Base-by-base conservation (phyloP, 2,329 filamentous ascomycete species). In the Canariomyces notabilis region DNA sequence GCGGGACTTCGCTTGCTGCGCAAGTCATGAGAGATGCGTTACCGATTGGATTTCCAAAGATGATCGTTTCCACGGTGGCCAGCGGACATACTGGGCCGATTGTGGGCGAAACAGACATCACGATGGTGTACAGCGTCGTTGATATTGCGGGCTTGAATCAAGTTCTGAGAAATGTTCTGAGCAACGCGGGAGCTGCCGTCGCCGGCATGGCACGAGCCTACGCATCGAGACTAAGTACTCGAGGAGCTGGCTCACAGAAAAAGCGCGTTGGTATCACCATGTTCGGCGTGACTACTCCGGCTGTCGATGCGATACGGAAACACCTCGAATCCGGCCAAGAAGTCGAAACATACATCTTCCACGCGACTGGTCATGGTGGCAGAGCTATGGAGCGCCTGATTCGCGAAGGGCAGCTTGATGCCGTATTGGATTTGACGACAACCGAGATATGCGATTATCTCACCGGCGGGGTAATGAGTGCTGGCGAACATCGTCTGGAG, bases 281-380 rank as follows among this genome's bases (percentile, higher is more conserved):
- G 83, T 87, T 87, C 57, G 83, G 84, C 2, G 82, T 87, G 6
- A 88, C 84, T 0, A 87, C 83, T 0, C 81, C 82, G 0, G 77
- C 75, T 9, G 82, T 82, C 0, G 75, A 82, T 37, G 64, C 61
- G 1, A 75, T 83, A 2, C 71, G 80, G 0, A 55, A 61, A 1
- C 62, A 74, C 37, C 67, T 86, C 0, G 69, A 77, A 42, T 50
- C 61, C 1, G 62, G 64, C 2, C 63, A 70, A 43, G 59, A 59
- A 2, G 70, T 77, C 40, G 82, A 86, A 53, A 71, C 76, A 2
- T 83, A 79, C 53, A 70, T 86, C 2, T 87, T 87, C 58, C 83
- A 87, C 56, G 83, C 83, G 2, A 87, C 83, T 0, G 83, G 83
- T 0, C 72, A 80, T 12, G 84, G 84, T 0, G 83, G 84, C 2